Evolutionary conservation across 352 stramenopile species (phyloP).

Genomic region (Phytophthora fragariaefolia): DNA sequence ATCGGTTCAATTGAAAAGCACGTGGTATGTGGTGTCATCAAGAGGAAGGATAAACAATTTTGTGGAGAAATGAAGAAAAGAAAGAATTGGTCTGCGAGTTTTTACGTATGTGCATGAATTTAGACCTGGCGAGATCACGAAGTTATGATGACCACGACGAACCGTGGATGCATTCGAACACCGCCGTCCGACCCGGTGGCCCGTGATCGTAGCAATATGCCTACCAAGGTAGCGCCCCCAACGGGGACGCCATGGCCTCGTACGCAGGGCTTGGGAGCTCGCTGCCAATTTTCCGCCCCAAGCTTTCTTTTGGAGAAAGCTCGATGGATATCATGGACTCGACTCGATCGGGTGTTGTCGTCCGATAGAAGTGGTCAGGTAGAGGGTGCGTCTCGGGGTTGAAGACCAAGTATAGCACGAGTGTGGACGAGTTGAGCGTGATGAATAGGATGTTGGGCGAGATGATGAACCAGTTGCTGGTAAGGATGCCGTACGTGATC

Average conservation of each 20-base stretch:
- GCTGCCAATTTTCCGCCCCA: conserved; percentile 9
- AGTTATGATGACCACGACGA: too few relatives aligned
- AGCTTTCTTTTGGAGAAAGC: conserved; percentile 10
- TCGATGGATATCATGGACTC: conserved; percentile 21
- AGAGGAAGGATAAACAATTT: too few relatives aligned
- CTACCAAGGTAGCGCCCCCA: conserved; percentile 13
- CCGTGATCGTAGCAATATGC: too few relatives aligned
- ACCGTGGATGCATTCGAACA: too few relatives aligned
- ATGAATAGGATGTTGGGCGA: conserved; percentile 41
- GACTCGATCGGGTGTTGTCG: background rate
- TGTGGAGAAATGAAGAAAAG: too few relatives aligned
- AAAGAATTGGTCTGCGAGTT: too few relatives aligned
- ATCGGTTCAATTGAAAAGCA: too few relatives aligned
- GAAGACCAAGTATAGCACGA: conserved; percentile 39
- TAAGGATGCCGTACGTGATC: conserved; percentile 42
- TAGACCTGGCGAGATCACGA: too few relatives aligned
- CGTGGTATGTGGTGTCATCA: too few relatives aligned
- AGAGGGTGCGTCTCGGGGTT: conserved; percentile 35
- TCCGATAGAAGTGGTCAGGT: conserved; percentile 15
- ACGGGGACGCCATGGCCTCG: conserved; percentile 18
- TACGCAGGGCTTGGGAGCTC: conserved; percentile 18
- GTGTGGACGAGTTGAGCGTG: conserved; percentile 31
- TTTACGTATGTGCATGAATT: too few relatives aligned
- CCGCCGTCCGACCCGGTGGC: too few relatives aligned
- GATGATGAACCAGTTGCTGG: conserved; percentile 41